Percentiles rank a stretch among this genome's conserved stretches.
These are phyloP conservation scores for Millerozyma miso DNA, from an alignment of 805 yeast species.

Conservation along the genomic window DNA sequence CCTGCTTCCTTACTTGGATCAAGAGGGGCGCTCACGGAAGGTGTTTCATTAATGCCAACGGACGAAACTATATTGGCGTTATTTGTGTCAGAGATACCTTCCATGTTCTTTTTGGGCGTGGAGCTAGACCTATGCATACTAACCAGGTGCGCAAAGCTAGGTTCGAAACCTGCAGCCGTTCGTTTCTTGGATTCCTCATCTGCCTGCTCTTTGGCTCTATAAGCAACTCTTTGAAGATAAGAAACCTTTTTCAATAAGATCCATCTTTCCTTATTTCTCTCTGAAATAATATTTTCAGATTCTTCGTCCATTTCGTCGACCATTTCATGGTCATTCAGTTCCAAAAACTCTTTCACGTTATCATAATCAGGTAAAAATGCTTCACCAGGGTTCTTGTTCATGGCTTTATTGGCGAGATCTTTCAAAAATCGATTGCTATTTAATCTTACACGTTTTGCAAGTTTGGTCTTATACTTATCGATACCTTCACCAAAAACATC, in stretches of 20 bases:
- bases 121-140: neutral
- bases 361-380: conserved; percentile 53
- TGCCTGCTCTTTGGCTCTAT: conserved; percentile 40
- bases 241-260: conserved; percentile 64
- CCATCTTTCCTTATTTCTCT: conserved; percentile 60
- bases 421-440: conserved; percentile 53
- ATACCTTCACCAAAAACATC: conserved; percentile 78
- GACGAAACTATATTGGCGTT: conserved; percentile 7
- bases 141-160: neutral
- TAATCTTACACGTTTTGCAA: conserved; percentile 46
- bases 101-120: neutral
- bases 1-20: conserved; percentile 4
- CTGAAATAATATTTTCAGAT: conserved; percentile 33
- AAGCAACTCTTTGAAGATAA: conserved; percentile 63
- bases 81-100: neutral
- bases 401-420: conserved; percentile 50
- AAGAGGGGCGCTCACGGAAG: conserved; percentile 1
- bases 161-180: conserved; percentile 23
- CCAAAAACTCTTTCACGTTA: conserved; percentile 54
- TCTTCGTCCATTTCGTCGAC: conserved; percentile 34
- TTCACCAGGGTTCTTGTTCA: conserved; percentile 27
- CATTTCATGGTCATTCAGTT: conserved; percentile 38
- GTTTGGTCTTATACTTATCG: conserved; percentile 53
- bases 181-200: conserved; percentile 38
- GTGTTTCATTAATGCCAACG: conserved; percentile 6